Base-by-base conservation (phyloP, 768 basidiomycete genomes). In the Candolleomyces eurysporus region DNA sequence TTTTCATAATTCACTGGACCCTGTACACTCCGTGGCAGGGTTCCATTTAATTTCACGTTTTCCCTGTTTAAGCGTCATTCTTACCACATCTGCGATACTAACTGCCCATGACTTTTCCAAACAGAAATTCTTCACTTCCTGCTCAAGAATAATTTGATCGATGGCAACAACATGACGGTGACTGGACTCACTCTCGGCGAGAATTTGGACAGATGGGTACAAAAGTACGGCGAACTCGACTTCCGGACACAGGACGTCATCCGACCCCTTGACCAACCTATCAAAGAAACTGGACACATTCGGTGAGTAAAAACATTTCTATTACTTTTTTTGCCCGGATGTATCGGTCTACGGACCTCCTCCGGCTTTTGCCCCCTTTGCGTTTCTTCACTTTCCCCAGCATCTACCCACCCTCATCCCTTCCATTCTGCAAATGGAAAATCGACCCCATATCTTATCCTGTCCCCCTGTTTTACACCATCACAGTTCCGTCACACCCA, bases 171-270 rank as follows among this genome's bases (percentile, higher is more conserved):
- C 65, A 76, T 94, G 82, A 97, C 95, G 11, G 92, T 97, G 43
- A 97, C 95, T 17, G 94, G 95, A 58, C 85, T 82, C 66, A 91
- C 92, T 0, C 82, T 98, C 50, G 94, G 89, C 60, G 95, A 98
- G 78, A 98, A 98, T 74, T 78, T 96, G 36, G 94, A 97, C 57
- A 79, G 84, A 65, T 98, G 96, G 95, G 84, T 83, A 14, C 87
- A 89, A 73, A 82, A 89, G 63, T 73, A 92, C 58, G 94, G 93
- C 60, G 84, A 90, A 68, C 83, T 95, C 21, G 83, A 91, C 59
- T 79, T 80, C 62, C 65, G 75, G 40, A 76, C 72, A 39, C 96
- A 98, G 71, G 88, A 95, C 66, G 86, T 98, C 66, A 92, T 98
- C 71, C 86, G 91, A 42, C 94, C 94, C 3, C 78, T 97, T 46